A percentile compares a stretch with the other conserved stretches of the same genome.
These are phyloP conservation scores for Penicillium sp. DNA, from an alignment of 2,329 filamentous ascomycete species.

Conservation along the genomic window DNA sequence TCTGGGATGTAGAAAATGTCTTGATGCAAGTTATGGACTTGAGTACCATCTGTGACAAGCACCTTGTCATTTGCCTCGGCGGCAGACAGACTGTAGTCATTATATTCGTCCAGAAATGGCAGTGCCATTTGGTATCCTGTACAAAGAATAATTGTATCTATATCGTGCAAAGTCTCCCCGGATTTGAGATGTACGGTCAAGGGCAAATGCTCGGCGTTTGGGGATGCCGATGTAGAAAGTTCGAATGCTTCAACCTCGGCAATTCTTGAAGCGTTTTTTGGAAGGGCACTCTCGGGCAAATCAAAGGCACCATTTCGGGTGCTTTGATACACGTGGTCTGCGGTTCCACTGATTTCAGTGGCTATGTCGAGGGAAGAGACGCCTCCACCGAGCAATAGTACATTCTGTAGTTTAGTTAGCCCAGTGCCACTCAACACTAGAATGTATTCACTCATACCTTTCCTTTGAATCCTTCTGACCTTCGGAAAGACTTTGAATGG, in stretches of 20 bases:
- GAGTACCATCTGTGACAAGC: conserved; percentile 62
- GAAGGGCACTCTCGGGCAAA: conserved; percentile 53
- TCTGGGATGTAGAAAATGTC: conserved; percentile 71
- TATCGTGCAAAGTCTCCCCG: conserved; percentile 52
- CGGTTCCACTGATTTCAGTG: conserved; percentile 48
- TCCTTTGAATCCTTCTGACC: conserved; percentile 48
- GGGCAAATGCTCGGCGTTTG: conserved; percentile 43
- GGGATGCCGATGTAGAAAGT: not conserved
- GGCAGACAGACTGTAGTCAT: conserved; percentile 45
- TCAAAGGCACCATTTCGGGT: conserved; percentile 62
- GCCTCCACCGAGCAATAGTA: conserved; percentile 56
- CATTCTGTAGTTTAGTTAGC: conserved; percentile 40
- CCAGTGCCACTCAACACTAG: not conserved
- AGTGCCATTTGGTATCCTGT: conserved; percentile 69
- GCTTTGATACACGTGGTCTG: conserved; percentile 52
- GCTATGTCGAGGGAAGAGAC: conserved; percentile 57
- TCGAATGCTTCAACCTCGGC: conserved; percentile 53
- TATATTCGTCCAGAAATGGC: conserved; percentile 59
- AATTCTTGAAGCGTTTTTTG: conserved; percentile 53
- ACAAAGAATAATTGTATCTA: conserved; percentile 63
- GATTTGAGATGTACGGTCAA: conserved; percentile 54
- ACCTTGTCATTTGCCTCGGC: conserved; percentile 52
- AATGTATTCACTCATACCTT: conserved; percentile 45
- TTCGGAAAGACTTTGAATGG: conserved; percentile 54
- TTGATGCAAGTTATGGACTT: conserved; percentile 65